Evolutionary conservation across 164 flowering plant species (phyloP).

Genomic region (Aristolochia fimbriata): DNA sequence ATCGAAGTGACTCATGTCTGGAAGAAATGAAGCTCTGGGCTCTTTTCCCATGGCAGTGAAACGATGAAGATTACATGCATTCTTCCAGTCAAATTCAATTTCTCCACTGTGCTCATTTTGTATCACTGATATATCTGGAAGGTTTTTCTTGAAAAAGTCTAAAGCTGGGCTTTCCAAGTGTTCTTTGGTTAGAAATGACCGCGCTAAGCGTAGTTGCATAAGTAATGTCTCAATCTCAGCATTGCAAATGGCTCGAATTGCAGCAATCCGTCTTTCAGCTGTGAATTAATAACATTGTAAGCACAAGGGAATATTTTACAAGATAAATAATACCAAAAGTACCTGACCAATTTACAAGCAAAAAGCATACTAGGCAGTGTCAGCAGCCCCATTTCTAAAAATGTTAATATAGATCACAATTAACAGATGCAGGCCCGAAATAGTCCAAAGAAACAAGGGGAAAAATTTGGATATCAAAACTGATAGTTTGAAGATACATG

Average conservation of each 20-base stretch:
- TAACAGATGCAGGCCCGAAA: not conserved
- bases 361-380: not conserved
- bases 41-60: conserved; percentile 26
- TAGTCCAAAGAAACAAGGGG: not conserved
- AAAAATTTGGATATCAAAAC: not conserved
- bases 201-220: conserved; percentile 51
- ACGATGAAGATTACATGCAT: conserved; percentile 18
- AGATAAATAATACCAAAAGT: not conserved
- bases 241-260: conserved; percentile 55
- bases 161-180: conserved; percentile 43
- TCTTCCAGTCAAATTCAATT: conserved; percentile 48
- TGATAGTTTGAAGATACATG: not conserved
- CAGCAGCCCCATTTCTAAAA: not conserved
- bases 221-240: conserved; percentile 44
- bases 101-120: conserved; percentile 30
- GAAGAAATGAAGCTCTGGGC: conserved; percentile 26
- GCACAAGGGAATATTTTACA: not conserved
- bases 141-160: conserved; percentile 49
- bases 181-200: conserved; percentile 47
- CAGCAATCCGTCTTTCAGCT: conserved; percentile 55
- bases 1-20: conserved; percentile 36
- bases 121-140: conserved; percentile 44
- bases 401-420: not conserved
- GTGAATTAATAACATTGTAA: not conserved
- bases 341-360: not conserved